phyloP scores from a whole-genome alignment of 768 basidiomycete species.

The Trametes cinnabarina region DNA sequence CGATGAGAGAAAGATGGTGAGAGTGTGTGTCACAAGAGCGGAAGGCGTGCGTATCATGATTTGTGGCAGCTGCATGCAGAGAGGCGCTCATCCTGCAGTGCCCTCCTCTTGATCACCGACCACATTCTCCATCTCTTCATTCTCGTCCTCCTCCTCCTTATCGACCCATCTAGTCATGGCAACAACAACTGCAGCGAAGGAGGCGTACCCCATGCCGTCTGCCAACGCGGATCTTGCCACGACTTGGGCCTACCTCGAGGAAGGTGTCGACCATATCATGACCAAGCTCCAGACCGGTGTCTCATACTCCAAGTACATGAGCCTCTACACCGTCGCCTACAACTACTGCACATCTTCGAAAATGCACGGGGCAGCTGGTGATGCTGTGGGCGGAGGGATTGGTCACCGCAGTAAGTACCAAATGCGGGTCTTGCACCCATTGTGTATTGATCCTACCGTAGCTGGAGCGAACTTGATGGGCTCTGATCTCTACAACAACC shows the following conservation, averaged over 20 bases:
- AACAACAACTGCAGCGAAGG: conserved; percentile 24
- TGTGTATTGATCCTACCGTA: conserved; percentile 33
- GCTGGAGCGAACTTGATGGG: conserved; percentile 96
- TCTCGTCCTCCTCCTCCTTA: background rate
- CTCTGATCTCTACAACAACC: conserved; percentile 93
- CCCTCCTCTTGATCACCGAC: conserved; percentile 13
- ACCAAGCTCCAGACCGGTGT: conserved; percentile 86
- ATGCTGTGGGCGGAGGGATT: conserved; percentile 30
- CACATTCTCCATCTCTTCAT: conserved; percentile 6
- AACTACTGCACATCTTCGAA: conserved; percentile 95
- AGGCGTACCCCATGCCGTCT: conserved; percentile 51
- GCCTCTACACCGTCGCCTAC: conserved; percentile 88
- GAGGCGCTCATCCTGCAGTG: conserved; percentile 2
- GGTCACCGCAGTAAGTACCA: conserved; percentile 56
- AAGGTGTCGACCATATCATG: conserved; percentile 90
- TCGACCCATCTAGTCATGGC: background rate
- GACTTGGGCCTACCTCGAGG: conserved; percentile 88
- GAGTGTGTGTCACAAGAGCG: background rate
- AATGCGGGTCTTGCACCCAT: conserved; percentile 2
- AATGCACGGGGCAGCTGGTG: conserved; percentile 52
- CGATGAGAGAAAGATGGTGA: no score
- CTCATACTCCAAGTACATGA: conserved; percentile 88
- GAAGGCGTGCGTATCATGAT: conserved; percentile 5
- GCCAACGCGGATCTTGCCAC: conserved; percentile 67
- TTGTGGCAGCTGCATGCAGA: background rate